These are phyloP conservation scores for Gliomastix tumulicola DNA, from an alignment of 2,329 filamentous ascomycete species.

Conservation along the genomic window DNA sequence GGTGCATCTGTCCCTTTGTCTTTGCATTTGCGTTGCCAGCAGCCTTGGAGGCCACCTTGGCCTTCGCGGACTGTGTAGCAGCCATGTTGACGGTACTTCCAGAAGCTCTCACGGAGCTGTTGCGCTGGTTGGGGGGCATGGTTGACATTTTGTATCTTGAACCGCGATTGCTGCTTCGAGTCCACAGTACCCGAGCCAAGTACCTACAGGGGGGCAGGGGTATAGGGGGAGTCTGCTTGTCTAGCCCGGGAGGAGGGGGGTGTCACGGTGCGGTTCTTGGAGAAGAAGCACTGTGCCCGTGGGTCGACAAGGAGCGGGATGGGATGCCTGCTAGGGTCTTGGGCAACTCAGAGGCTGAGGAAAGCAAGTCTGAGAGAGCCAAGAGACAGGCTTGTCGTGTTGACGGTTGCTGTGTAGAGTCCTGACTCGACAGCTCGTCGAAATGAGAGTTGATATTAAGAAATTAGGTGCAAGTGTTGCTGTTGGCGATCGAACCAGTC, in stretches of 20 bases:
- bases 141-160: constrained; percentile 56
- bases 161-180: constrained; percentile 3
- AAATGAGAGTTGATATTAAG: constrained; percentile 5
- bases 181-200: neutral
- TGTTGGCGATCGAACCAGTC: too few species aligned
- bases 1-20: constrained; percentile 79
- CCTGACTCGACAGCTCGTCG: constrained; percentile 1
- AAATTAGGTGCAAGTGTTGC: too few species aligned
- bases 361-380: too few species aligned
- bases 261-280: constrained; percentile 5
- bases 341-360: constrained; percentile 3
- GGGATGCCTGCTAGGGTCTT: constrained; percentile 12
- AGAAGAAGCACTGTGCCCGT: constrained; percentile 7
- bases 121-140: constrained; percentile 54
- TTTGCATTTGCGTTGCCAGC: constrained; percentile 48
- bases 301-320: constrained; percentile 19
- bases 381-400: too few species aligned
- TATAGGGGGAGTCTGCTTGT: constrained; percentile 1
- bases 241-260: constrained; percentile 5
- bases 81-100: constrained; percentile 50
- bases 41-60: constrained; percentile 49
- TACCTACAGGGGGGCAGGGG: constrained; percentile 2
- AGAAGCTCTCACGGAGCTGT: constrained; percentile 39
- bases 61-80: constrained; percentile 50
- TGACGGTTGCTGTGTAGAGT: neutral